Evolutionary conservation across 225 moss, liverwort and hornwort species (phyloP).

Genomic region (Sphagnum tenellum): DNA sequence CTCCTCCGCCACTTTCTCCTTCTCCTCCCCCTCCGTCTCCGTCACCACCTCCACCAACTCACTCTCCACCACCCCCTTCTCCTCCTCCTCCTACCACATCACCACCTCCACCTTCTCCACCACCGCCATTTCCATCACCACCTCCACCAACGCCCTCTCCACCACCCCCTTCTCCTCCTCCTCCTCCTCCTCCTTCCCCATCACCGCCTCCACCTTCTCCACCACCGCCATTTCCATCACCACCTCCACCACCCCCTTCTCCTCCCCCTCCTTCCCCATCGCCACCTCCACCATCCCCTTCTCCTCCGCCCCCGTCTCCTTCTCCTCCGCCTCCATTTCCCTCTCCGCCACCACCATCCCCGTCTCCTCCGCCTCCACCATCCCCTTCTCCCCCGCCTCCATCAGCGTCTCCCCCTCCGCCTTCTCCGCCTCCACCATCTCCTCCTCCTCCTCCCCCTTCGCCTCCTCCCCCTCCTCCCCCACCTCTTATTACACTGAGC

Average conservation of each 20-base stretch:
- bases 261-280: constrained; percentile 8
- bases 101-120: background rate
- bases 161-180: constrained; percentile 1
- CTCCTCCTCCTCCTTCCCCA: constrained; percentile 11
- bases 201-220: constrained; percentile 7
- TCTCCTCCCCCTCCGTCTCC: background rate
- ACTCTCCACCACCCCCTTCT: constrained; percentile 15
- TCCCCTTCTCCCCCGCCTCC: constrained; percentile 4
- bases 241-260: constrained; percentile 1
- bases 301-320: constrained; percentile 10
- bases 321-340: background rate
- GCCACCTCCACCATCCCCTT: constrained; percentile 16
- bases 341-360: background rate
- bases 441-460: constrained; percentile 1
- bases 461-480: constrained; percentile 8
- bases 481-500: constrained; percentile 20
- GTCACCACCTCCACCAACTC: background rate
- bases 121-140: background rate
- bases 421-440: background rate
- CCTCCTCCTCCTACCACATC: background rate
- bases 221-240: background rate
- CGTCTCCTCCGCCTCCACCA: constrained; percentile 4
- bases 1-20: constrained; percentile 3
- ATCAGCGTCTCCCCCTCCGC: background rate
- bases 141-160: background rate